A percentile compares a stretch with the other conserved stretches of the same genome.
Conservation (phyloP, 805 yeast species). For the Cyberlindnera xishuangbannaensis region DNA sequence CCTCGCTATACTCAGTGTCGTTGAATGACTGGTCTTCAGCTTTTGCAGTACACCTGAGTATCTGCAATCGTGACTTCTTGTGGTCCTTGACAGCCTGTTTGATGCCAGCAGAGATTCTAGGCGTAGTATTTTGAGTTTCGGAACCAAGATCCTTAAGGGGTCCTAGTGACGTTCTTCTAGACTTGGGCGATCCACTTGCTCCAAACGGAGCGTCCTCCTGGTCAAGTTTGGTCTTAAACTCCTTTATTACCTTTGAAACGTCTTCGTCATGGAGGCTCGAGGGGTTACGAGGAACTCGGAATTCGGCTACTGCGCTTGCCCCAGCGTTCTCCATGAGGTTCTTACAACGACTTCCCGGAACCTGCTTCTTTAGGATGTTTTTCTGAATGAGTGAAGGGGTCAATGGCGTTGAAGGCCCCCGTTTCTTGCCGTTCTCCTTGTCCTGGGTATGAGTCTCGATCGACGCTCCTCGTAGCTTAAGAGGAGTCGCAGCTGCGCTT, state of each 20-base stretch:
- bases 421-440: slow-evolving; percentile 14
- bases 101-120: slow-evolving; percentile 22
- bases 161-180: slow-evolving; percentile 2
- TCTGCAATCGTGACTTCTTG: slow-evolving; percentile 21
- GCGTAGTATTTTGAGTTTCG: slow-evolving; percentile 12
- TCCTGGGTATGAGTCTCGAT: slow-evolving; percentile 13
- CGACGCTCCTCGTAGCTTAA: slow-evolving; percentile 14
- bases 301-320: not conserved
- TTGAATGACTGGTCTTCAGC: slow-evolving; percentile 11
- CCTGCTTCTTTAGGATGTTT: slow-evolving; percentile 20
- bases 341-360: not conserved
- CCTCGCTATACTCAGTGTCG: slow-evolving; percentile 25
- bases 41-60: slow-evolving; percentile 10
- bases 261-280: not conserved
- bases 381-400: slow-evolving; percentile 23
- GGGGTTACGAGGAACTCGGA: not conserved
- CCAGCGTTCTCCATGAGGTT: not conserved
- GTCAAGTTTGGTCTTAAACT: not conserved
- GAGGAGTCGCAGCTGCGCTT: slow-evolving; percentile 17
- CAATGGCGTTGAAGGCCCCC: slow-evolving; percentile 25
- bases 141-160: slow-evolving; percentile 2
- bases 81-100: slow-evolving; percentile 23
- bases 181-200: slow-evolving; percentile 18
- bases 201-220: slow-evolving; percentile 1
- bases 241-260: not conserved